Conservation (phyloP, 306 rosid genomes). For the Comarum palustre region DNA sequence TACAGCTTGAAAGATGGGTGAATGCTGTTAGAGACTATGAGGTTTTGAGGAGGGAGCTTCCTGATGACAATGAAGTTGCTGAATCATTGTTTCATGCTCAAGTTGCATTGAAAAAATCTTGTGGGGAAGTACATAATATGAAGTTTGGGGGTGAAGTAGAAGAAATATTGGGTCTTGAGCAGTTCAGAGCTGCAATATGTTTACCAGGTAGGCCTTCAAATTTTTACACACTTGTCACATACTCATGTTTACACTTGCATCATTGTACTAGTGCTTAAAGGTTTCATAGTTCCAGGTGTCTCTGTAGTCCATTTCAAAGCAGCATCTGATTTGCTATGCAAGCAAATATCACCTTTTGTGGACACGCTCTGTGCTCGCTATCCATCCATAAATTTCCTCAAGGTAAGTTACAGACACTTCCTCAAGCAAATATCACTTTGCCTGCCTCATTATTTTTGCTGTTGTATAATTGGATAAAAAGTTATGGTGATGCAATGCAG, state of each 20-base stretch:
- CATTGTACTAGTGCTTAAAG: not conserved
- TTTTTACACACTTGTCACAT: too few species aligned
- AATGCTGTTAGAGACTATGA: constrained; percentile 81
- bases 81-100: constrained; percentile 82
- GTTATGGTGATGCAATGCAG: constrained; percentile 40
- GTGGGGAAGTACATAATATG: constrained; percentile 74
- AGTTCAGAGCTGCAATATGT: constrained; percentile 71
- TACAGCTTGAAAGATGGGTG: constrained; percentile 87
- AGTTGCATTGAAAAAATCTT: constrained; percentile 84
- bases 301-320: constrained; percentile 79
- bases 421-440: not conserved
- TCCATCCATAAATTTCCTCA: constrained; percentile 84
- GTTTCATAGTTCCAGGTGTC: constrained; percentile 46
- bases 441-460: not conserved
- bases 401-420: constrained; percentile 39
- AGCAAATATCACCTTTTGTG: constrained; percentile 71
- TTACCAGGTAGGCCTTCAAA: constrained; percentile 48
- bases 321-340: constrained; percentile 62
- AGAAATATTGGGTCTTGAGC: constrained; percentile 71
- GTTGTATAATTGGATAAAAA: not conserved
- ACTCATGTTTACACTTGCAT: constrained; percentile 2
- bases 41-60: constrained; percentile 66
- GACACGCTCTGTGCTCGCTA: constrained; percentile 69
- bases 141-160: constrained; percentile 93
- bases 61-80: constrained; percentile 76